A percentile compares a stretch with the other conserved stretches of the same genome.
Conservation (phyloP, 257 asterid species). For the Nicotiana tabacum region DNA sequence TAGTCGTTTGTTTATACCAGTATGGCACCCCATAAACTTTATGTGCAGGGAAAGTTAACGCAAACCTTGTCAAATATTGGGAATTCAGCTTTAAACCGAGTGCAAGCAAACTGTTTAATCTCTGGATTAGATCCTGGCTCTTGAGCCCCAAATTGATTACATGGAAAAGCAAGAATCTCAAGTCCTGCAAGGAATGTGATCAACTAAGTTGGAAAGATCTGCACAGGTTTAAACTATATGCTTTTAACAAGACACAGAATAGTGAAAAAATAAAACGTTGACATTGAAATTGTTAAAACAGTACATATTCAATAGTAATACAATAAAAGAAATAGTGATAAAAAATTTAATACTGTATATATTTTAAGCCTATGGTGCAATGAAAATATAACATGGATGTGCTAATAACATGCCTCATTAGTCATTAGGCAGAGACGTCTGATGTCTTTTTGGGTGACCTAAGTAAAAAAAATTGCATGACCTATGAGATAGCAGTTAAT, state of each 20-base stretch:
- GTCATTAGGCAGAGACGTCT: neutral
- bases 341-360: no score
- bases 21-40: neutral
- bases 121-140: conserved; percentile 90
- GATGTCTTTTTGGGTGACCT: neutral
- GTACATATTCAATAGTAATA: neutral
- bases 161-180: conserved; percentile 90
- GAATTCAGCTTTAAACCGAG: conserved; percentile 83
- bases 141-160: conserved; percentile 95
- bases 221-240: neutral
- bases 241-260: neutral
- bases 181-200: conserved; percentile 44
- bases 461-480: neutral
- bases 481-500: neutral
- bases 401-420: neutral
- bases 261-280: neutral
- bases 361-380: neutral
- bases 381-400: neutral
- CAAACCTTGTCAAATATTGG: conserved; percentile 88
- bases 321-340: neutral
- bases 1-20: conserved; percentile 5
- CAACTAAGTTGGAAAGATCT: neutral
- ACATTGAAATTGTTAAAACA: neutral
- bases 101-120: conserved; percentile 82
- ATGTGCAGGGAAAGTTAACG: neutral